These are phyloP conservation scores for Aspergillus funiculosus DNA, from an alignment of 495 filamentous ascomycete species.

Conservation along the genomic window DNA sequence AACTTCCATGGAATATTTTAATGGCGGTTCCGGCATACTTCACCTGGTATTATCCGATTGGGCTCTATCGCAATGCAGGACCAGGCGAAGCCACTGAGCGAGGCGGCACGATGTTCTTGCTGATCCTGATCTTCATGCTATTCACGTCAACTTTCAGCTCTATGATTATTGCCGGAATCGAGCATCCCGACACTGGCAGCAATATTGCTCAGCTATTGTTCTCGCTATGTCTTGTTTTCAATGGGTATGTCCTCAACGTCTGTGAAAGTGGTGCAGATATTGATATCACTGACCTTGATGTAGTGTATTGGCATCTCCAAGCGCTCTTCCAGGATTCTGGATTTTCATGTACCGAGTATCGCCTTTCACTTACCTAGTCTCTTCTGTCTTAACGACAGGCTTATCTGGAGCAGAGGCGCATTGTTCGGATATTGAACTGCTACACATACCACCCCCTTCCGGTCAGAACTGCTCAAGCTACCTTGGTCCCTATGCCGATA, in stretches of 20 bases:
- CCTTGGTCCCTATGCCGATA: constrained; percentile 44
- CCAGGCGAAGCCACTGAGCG: constrained; percentile 53
- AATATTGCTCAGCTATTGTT: constrained; percentile 64
- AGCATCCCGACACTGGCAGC: constrained; percentile 58
- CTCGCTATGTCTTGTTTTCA: constrained; percentile 64
- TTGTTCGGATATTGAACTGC: constrained; percentile 58
- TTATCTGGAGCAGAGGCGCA: constrained; percentile 52
- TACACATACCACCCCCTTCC: constrained; percentile 48
- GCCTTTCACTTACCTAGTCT: constrained; percentile 67
- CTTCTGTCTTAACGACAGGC: constrained; percentile 55
- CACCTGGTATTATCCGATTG: constrained; percentile 78
- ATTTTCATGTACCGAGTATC: constrained; percentile 80
- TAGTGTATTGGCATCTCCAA: constrained; percentile 63
- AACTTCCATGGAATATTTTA: constrained; percentile 69
- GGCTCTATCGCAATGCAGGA: constrained; percentile 62
- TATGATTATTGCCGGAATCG: constrained; percentile 63
- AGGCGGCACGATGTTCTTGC: constrained; percentile 60
- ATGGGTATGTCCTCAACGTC: constrained; percentile 35
- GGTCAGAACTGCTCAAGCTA: constrained; percentile 55
- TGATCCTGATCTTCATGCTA: constrained; percentile 44
- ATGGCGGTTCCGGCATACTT: constrained; percentile 65
- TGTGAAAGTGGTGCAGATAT: not conserved
- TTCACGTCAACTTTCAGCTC: constrained; percentile 50
- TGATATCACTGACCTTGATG: constrained; percentile 11
- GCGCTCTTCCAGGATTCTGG: constrained; percentile 65